These are phyloP conservation scores for Phytophthora constricta DNA, from an alignment of 352 stramenopile species.

Conservation along the genomic window DNA sequence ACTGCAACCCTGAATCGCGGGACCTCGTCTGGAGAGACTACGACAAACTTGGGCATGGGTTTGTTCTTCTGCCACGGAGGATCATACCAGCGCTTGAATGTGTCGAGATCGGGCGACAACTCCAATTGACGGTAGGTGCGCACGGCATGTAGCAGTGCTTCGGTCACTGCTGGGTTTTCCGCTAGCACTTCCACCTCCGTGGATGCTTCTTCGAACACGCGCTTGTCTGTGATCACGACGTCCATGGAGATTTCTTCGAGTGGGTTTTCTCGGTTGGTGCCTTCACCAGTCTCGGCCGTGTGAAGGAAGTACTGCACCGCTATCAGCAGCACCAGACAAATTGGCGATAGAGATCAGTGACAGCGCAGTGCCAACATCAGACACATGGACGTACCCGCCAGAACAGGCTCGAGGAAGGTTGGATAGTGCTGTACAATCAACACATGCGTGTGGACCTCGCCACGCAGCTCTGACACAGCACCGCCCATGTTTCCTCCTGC, in stretches of 20 bases:
- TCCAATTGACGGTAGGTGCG: constrained; percentile 45
- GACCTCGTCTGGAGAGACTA: constrained; percentile 54
- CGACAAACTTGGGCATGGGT: constrained; percentile 55
- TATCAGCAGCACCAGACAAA: constrained; percentile 1
- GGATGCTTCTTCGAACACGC: constrained; percentile 67
- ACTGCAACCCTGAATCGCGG: constrained; percentile 60
- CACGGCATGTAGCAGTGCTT: constrained; percentile 54
- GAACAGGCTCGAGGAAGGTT: constrained; percentile 61
- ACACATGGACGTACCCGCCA: constrained; percentile 37
- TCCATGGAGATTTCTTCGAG: constrained; percentile 62
- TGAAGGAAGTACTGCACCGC: constrained; percentile 73
- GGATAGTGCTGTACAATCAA: constrained; percentile 65
- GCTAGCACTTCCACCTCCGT: constrained; percentile 76
- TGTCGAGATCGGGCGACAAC: constrained; percentile 62
- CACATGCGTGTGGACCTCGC: constrained; percentile 71
- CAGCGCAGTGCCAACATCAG: not conserved
- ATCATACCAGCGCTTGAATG: constrained; percentile 62
- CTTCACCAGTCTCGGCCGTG: constrained; percentile 72
- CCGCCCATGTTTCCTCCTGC: constrained; percentile 72
- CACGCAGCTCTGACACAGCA: constrained; percentile 69
- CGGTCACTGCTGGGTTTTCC: constrained; percentile 58
- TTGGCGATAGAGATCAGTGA: not conserved
- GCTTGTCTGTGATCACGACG: constrained; percentile 58
- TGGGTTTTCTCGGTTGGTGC: constrained; percentile 52
- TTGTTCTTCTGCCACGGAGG: constrained; percentile 56